These are phyloP conservation scores for Colletotrichum endophyticum DNA, from an alignment of 2,329 filamentous ascomycete genomes.

Conservation along the genomic window DNA sequence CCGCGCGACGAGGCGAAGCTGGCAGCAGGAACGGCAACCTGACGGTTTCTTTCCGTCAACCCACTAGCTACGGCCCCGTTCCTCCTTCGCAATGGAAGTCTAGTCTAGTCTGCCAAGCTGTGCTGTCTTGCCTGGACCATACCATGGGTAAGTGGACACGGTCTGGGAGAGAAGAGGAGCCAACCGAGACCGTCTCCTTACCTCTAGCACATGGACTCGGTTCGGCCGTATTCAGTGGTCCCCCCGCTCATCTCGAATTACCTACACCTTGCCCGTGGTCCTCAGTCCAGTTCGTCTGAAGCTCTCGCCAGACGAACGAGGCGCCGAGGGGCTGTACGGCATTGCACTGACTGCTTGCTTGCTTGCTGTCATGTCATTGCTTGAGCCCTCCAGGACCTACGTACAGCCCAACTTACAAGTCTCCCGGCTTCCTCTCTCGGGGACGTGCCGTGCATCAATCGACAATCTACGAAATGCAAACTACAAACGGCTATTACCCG, in stretches of 20 bases:
- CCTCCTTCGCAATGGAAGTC: background rate
- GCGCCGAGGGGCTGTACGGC: slow-evolving; percentile 18
- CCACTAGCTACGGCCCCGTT: background rate
- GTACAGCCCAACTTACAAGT: too few species aligned
- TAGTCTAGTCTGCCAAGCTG: background rate
- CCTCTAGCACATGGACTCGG: background rate
- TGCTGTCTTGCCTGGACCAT: background rate
- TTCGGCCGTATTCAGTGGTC: background rate
- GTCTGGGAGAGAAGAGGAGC: background rate
- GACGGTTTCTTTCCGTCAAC: background rate
- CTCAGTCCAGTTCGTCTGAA: background rate
- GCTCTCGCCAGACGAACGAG: background rate
- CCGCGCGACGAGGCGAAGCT: background rate
- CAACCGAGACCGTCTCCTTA: background rate
- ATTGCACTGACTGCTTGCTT: background rate
- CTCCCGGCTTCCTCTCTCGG: background rate
- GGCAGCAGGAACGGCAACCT: background rate
- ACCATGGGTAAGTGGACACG: background rate
- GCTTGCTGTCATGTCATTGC: background rate
- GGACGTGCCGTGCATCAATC: slow-evolving; percentile 10
- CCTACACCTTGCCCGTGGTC: background rate
- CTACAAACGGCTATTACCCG: background rate
- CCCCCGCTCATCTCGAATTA: background rate
- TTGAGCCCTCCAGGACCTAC: background rate
- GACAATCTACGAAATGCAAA: background rate